phyloP scores from a whole-genome alignment of 371 early-diverging fungal species.

The Circinella umbellata region DNA sequence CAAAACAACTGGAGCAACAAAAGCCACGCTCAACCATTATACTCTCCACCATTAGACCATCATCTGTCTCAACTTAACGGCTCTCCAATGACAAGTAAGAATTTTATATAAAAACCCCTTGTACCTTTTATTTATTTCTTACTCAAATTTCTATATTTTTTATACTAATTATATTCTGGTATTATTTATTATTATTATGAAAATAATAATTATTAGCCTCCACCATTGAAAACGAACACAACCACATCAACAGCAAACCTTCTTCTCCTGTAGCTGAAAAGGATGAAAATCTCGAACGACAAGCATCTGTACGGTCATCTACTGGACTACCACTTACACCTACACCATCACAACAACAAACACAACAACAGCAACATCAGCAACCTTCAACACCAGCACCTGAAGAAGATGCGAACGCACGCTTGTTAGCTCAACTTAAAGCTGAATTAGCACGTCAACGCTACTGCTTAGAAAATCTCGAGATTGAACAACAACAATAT shows the following conservation, averaged over 20 bases:
- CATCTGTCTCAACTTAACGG: constrained; percentile 7
- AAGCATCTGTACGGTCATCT: constrained; percentile 11
- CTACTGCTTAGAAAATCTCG: constrained; percentile 22
- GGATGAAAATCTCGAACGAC: constrained; percentile 3
- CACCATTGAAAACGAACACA: not conserved
- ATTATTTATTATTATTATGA: not conserved
- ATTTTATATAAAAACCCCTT: not conserved
- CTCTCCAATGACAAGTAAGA: constrained; percentile 15
- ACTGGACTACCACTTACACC: not conserved
- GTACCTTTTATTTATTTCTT: not conserved
- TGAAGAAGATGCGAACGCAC: not conserved
- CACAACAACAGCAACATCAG: not conserved
- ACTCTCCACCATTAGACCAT: constrained; percentile 13
- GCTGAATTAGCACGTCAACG: constrained; percentile 26
- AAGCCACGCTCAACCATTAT: constrained; percentile 13
- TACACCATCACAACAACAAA: constrained; percentile 1
- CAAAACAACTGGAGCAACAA: constrained; percentile 4
- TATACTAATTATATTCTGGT: not conserved
- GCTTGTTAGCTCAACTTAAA: constrained; percentile 10
- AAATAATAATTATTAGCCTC: not conserved
- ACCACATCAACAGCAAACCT: constrained; percentile 3
- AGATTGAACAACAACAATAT: constrained; percentile 30
- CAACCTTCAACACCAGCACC: constrained; percentile 5
- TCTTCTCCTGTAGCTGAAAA: constrained; percentile 7
- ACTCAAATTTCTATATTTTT: not conserved